These are phyloP conservation scores for Aegilops umbellulata DNA, from an alignment of 176 grass and related monocot species.

Conservation along the genomic window DNA sequence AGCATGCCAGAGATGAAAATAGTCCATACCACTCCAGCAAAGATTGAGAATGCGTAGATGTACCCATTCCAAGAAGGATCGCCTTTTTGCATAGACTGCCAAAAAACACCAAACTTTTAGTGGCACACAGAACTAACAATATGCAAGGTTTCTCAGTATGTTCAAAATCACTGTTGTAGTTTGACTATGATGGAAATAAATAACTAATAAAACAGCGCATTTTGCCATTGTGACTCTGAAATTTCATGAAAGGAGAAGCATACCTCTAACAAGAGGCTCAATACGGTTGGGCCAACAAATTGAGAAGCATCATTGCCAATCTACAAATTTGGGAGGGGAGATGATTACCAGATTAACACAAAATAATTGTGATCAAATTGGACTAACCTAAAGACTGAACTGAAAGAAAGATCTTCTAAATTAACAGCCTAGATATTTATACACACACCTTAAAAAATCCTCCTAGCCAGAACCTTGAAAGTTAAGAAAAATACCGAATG, in stretches of 20 bases:
- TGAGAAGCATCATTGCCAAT: slow-evolving; percentile 97
- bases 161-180: slow-evolving; percentile 3
- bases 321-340: slow-evolving; percentile 33
- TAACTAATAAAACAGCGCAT: background rate
- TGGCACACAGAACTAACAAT: background rate
- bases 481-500: slow-evolving; percentile 17
- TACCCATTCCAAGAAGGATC: slow-evolving; percentile 86
- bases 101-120: slow-evolving; percentile 16
- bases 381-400: background rate
- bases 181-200: background rate
- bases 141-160: background rate
- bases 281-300: slow-evolving; percentile 89
- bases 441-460: slow-evolving; percentile 86
- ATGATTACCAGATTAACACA: slow-evolving; percentile 7
- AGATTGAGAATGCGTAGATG: slow-evolving; percentile 92
- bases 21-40: slow-evolving; percentile 89
- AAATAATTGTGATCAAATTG: background rate
- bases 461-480: slow-evolving; percentile 93
- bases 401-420: background rate
- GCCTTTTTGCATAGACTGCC: slow-evolving; percentile 90
- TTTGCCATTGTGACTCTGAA: slow-evolving; percentile 1
- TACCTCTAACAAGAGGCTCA: slow-evolving; percentile 84
- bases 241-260: slow-evolving; percentile 22
- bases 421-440: slow-evolving; percentile 1
- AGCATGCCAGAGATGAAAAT: slow-evolving; percentile 27